Evolutionary conservation across 768 basidiomycete species (phyloP), one percentile per base, ranked within the genome.

Genomic region (Termitomyces sp.): DNA sequence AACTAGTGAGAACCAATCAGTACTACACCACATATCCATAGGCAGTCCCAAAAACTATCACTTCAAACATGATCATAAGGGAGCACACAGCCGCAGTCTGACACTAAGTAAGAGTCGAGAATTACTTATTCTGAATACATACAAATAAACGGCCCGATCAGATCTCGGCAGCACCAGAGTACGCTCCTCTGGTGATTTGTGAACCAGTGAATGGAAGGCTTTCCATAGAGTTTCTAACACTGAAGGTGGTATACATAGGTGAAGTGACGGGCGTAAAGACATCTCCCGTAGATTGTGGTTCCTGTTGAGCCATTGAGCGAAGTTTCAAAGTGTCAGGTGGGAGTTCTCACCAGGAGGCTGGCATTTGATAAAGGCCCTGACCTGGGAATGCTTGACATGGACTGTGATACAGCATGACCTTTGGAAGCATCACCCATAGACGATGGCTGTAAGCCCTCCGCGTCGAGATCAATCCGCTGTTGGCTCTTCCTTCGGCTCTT

Each of bases 151-250:
- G 20, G 18, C 50, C 50, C 33, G 9, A 52, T 73, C 59, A 76
- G 55, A 76, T 61, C 57, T 76, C 75, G 18, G 75, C 66, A 39
- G 69, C 73, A 38, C 73, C 74, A 40, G 67, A 69, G 56, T 74
- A 77, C 13, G 71, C 68, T 15, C 59, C 61, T 12, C 68, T 66
- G 4, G 70, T 60, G 42, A 67, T 35, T 55, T 58, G 68, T 40
- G 57, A 69, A 33, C 51, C 66, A 55, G 40, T 63, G 48, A 61
- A 69, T 22, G 55, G 62, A 58, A 70, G 58, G 36, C 73, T 76
- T 44, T 77, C 76, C 60, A 74, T 55, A 2, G 75, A 76, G 46
- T 65, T 64, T 32, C 71, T 69, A n/a, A 55, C 39, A 44, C 57
- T 66, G 4, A 66, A 53, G 18, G 71, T 74, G 12, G 74, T 75